These are phyloP conservation scores for Yamadazyma sp. DNA, from an alignment of 1,139 yeast genomes.

Conservation along the genomic window DNA sequence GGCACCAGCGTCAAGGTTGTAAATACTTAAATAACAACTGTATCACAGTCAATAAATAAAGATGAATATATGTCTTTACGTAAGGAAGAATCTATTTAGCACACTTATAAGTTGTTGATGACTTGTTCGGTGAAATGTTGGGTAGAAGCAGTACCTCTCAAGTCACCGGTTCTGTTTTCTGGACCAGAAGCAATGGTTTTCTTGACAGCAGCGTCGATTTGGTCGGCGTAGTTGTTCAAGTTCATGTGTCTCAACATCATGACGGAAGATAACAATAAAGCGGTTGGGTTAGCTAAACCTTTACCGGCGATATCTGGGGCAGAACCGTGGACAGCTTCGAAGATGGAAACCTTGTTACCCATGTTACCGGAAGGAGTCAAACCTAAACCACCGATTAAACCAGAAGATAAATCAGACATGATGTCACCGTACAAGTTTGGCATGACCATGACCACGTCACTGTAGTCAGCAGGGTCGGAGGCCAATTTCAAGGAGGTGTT, in stretches of 20 bases:
- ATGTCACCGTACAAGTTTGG: constrained; percentile 99
- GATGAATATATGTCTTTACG: too few species aligned
- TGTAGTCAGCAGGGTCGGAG: constrained; percentile 82
- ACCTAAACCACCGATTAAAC: constrained; percentile 97
- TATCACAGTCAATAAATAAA: neutral
- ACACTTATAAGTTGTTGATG: constrained; percentile 42
- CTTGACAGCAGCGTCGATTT: constrained; percentile 85
- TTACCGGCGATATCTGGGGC: constrained; percentile 99
- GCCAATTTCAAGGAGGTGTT: constrained; percentile 92
- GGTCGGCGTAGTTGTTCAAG: constrained; percentile 73
- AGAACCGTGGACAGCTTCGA: constrained; percentile 98
- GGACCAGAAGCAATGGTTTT: constrained; percentile 93
- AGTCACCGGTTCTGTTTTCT: constrained; percentile 90
- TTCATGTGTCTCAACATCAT: constrained; percentile 99
- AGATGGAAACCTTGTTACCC: constrained; percentile 96
- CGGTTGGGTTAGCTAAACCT: constrained; percentile 98
- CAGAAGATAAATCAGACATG: constrained; percentile 95
- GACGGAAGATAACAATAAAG: constrained; percentile 88
- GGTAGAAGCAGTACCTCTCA: constrained; percentile 91
- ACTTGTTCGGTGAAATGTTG: constrained; percentile 79
- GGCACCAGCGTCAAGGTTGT: too few species aligned
- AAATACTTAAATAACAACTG: too few species aligned
- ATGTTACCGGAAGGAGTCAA: constrained; percentile 98
- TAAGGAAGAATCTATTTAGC: neutral
- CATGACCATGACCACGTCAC: constrained; percentile 90